Conservation (phyloP, 371 early-diverging fungal genomes). For the Syncephalastrum sp. region DNA sequence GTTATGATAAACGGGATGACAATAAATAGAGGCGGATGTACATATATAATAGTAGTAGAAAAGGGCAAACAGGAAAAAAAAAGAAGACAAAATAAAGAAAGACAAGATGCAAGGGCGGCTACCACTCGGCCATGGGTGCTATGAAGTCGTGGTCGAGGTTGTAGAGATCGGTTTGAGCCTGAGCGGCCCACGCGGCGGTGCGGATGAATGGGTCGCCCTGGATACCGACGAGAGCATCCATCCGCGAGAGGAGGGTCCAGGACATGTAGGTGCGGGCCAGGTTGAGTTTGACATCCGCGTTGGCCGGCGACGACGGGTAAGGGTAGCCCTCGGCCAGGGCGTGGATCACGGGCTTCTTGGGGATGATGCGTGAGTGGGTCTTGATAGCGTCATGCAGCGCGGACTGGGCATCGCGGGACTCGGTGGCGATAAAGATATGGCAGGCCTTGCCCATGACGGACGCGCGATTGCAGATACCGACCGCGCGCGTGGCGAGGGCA, state of each 20-base stretch:
- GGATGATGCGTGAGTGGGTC: background rate
- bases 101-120: background rate
- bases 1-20: too few species aligned
- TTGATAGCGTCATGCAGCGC: constrained; percentile 11
- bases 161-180: constrained; percentile 35
- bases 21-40: too few species aligned
- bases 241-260: constrained; percentile 41
- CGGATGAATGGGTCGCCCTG: constrained; percentile 25
- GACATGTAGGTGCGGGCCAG: constrained; percentile 44
- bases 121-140: constrained; percentile 11
- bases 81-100: background rate
- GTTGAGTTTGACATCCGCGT: constrained; percentile 10
- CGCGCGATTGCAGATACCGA: constrained; percentile 20
- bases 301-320: constrained; percentile 16
- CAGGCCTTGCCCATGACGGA: constrained; percentile 17
- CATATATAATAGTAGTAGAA: background rate
- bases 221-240: constrained; percentile 43
- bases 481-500: constrained; percentile 24
- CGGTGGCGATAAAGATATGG: constrained; percentile 34
- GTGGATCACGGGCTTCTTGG: constrained; percentile 16
- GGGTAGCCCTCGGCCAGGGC: constrained; percentile 26
- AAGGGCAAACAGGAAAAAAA: background rate
- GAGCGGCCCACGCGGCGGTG: constrained; percentile 48
- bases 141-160: background rate
- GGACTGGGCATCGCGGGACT: constrained; percentile 5